Evolutionary conservation across 1,139 yeast genomes (phyloP).

Genomic region (Citeromyces hawaiiensis): DNA sequence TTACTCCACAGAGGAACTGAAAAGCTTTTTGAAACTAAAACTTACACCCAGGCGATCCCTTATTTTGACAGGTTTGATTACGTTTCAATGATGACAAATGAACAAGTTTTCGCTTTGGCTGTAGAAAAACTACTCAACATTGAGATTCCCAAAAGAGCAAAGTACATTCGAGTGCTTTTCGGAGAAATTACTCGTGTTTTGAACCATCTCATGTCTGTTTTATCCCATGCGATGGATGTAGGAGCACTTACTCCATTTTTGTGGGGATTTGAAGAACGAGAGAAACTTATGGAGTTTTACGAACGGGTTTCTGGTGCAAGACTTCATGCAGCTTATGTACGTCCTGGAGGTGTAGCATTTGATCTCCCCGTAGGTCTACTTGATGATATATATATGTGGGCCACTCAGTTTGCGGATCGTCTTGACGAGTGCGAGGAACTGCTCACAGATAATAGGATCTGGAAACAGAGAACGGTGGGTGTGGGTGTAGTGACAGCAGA

Average conservation of each 20-base stretch:
- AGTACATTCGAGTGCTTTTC: slow-evolving; percentile 75
- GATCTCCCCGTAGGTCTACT: slow-evolving; percentile 78
- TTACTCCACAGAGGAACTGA: slow-evolving; percentile 83
- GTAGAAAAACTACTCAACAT: slow-evolving; percentile 77
- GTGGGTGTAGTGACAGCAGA: slow-evolving; percentile 78
- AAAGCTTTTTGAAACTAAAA: slow-evolving; percentile 73
- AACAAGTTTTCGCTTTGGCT: slow-evolving; percentile 73
- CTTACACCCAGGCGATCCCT: slow-evolving; percentile 78
- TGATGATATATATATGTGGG: slow-evolving; percentile 94
- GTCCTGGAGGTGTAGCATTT: slow-evolving; percentile 91
- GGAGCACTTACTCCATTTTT: slow-evolving; percentile 90
- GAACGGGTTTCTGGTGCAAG: slow-evolving; percentile 90
- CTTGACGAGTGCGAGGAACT: slow-evolving; percentile 84
- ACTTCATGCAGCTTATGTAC: slow-evolving; percentile 74
- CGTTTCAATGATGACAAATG: slow-evolving; percentile 90
- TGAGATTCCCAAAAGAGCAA: slow-evolving; percentile 75
- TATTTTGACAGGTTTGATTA: slow-evolving; percentile 83
- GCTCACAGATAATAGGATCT: slow-evolving; percentile 82
- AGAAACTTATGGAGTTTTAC: slow-evolving; percentile 85
- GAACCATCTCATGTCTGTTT: slow-evolving; percentile 79
- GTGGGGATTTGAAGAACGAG: slow-evolving; percentile 94
- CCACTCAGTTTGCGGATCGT: slow-evolving; percentile 90
- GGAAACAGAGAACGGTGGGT: slow-evolving; percentile 80
- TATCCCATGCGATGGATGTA: slow-evolving; percentile 89
- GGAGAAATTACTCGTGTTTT: slow-evolving; percentile 79